Conservation (phyloP, 768 basidiomycete genomes). For the Leucocoprinus sp. region DNA sequence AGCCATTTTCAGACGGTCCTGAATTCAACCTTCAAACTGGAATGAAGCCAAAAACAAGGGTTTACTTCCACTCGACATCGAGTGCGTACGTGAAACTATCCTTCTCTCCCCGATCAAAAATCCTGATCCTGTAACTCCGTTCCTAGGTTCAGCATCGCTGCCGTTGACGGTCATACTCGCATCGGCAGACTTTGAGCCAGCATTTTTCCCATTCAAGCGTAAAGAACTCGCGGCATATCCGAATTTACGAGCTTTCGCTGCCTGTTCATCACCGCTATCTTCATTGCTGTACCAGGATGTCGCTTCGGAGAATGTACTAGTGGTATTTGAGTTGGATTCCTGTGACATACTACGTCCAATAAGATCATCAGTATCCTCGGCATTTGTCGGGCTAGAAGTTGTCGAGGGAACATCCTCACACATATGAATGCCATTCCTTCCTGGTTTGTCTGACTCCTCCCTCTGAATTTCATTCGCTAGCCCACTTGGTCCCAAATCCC, state of each 20-base stretch:
- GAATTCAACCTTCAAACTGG: constrained; percentile 2
- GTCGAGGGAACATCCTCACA: constrained; percentile 3
- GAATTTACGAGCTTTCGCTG: neutral
- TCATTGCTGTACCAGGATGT: constrained; percentile 10
- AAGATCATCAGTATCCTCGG: constrained; percentile 1
- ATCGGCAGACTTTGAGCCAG: neutral
- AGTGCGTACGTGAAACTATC: constrained; percentile 5
- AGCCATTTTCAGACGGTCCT: neutral
- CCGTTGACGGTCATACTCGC: neutral
- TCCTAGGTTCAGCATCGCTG: too few relatives aligned
- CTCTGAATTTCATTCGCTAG: constrained; percentile 31
- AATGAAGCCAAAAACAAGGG: neutral
- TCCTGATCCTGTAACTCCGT: neutral
- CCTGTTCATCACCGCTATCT: constrained; percentile 9
- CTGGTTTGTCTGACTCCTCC: constrained; percentile 3
- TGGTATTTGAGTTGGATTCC: constrained; percentile 9
- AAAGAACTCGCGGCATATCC: neutral
- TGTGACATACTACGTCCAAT: constrained; percentile 7
- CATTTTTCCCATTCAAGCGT: neutral
- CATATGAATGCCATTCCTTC: neutral
- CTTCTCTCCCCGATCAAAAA: constrained; percentile 1
- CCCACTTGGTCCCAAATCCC: constrained; percentile 15
- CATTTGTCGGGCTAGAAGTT: neutral
- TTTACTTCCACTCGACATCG: constrained; percentile 6
- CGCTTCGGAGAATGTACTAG: constrained; percentile 2